Evolutionary conservation across 768 basidiomycete genomes (phyloP), one percentile per base, ranked within the genome.

Genomic region (Tephrocybe rancida): DNA sequence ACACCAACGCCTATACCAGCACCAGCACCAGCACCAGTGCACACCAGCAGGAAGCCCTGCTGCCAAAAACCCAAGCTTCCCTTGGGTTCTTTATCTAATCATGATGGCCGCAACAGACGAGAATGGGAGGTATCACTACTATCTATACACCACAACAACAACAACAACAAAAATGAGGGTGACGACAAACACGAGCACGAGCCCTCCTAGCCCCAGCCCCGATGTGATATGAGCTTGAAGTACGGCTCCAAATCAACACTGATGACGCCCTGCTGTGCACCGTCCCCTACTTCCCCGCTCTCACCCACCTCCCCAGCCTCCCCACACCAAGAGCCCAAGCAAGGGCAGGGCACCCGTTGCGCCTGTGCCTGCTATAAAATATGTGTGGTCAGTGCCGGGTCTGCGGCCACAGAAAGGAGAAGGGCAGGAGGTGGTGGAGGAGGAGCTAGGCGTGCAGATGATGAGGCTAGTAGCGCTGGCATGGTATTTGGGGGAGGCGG

Each of bases 21-120:
- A n/a, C n/a, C n/a, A n/a, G n/a, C 18, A 25, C n/a, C 22, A 14
- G 7, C 35, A 37, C 4, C 42, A 9, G 34, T 7, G 16, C 29
- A 67, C 11, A 37, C 35, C 7, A 8, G 5, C 11, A 66, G 69
- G 14, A 73, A 65, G 53, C 75, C 73, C 39, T 69, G 77, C 48
- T 58, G 68, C 57, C 74, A 73, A 21, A 56, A 47, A 29, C 32
- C 49, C 9, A 38, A 38, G 5, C 37, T 38, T 38, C 8, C 37
- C 16, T 27, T 25, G 3, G 32, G 24, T 13, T 24, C 38, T 21
- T 21, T 14, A 5, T 21, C 41, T 29, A 30, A 7, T 16, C n/a
- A 11, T 16, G n/a, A 38, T n/a, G n/a, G n/a, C n/a, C n/a, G n/a
- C n/a, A n/a, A n/a, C 37, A 13, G 13, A 32, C 30, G 13, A 32